Evolutionary conservation across 352 stramenopile genomes (phyloP), one percentile per base, ranked within the genome.

Genomic region (Elongisporangium anandrum): DNA sequence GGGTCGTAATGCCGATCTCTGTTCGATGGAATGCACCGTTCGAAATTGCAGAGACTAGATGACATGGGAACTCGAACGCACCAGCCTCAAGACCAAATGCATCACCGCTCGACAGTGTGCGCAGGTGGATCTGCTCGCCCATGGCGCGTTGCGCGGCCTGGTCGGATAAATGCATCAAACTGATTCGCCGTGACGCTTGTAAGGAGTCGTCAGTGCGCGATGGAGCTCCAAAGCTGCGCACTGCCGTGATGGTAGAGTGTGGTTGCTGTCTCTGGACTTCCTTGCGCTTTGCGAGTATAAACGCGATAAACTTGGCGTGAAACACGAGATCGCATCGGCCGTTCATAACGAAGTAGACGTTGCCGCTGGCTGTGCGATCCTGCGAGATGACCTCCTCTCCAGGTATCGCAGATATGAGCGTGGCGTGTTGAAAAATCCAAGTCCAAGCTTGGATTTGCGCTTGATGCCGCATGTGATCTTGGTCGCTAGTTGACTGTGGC

Each of bases 1-100:
- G 55, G 7, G 76, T 75, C 0, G 76, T 65, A 17, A 89, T 52
- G 2, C 75, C 79, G 19, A 87, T 76, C 0, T 63, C 19, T 26
- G 79, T 89, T 23, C 79, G 79, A 19, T 87, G 69, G 1, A 74
- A 57, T 22, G 72, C 72, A n/a, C 65, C 74, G 4, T 69, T 57
- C 0, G 75, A 78, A 2, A 68, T 72, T 3, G 64, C 74, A 1
- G 70, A 73, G 10, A 73, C 60, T 3, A 73, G 59, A 38, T 77
- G 65, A 15, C 58, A 60, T 1, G 60, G 38, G 45, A 87, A 89
- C 1, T 59, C 50, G 38, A 87, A 89, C 24, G 70, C 54, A 19
- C 69, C 71, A 3, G 72, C 64, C 23, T 88, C 74, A 21, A 85
- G 52, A 0, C 79, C 79, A 29, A 88, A 85, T 19, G 63, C 65